These are phyloP conservation scores for Yamadazyma epiphylla DNA, from an alignment of 1,139 yeast species.

Conservation along the genomic window DNA sequence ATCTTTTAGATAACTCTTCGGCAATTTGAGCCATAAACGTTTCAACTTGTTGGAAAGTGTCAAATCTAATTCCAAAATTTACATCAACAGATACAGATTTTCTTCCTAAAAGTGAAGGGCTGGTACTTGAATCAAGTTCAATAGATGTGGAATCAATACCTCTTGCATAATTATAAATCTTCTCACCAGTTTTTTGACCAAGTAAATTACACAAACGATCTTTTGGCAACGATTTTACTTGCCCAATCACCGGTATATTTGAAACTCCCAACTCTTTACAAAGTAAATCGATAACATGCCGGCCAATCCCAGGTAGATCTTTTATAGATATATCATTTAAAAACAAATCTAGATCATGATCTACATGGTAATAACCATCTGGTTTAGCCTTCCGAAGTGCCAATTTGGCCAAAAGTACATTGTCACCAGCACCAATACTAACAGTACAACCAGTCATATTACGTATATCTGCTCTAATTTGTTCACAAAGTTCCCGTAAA, in stretches of 20 bases:
- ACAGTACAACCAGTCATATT: slow-evolving; percentile 58
- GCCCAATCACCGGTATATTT: slow-evolving; percentile 16
- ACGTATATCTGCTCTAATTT: slow-evolving; percentile 44
- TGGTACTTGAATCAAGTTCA: slow-evolving; percentile 38
- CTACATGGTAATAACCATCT: slow-evolving; percentile 49
- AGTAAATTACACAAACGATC: slow-evolving; percentile 40
- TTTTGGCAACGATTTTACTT: slow-evolving; percentile 35
- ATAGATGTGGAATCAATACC: slow-evolving; percentile 68
- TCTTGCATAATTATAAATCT: slow-evolving; percentile 53
- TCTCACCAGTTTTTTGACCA: slow-evolving; percentile 70
- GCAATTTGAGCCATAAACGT: slow-evolving; percentile 56
- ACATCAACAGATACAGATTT: slow-evolving; percentile 86
- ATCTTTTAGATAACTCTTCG: slow-evolving; percentile 54
- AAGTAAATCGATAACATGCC: slow-evolving; percentile 30
- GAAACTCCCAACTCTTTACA: slow-evolving; percentile 4
- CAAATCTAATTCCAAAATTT: slow-evolving; percentile 85
- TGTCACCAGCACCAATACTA: slow-evolving; percentile 72
- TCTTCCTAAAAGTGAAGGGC: slow-evolving; percentile 45
- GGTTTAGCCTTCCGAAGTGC: slow-evolving; percentile 80
- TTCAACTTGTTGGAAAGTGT: slow-evolving; percentile 56
- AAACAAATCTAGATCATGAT: slow-evolving; percentile 28
- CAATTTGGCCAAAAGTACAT: slow-evolving; percentile 76
- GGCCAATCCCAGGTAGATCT: slow-evolving; percentile 86
- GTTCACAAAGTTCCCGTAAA: slow-evolving; percentile 25
- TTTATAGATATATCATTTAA: slow-evolving; percentile 44